Evolutionary conservation across 1,139 yeast genomes (phyloP).

Genomic region (Kluyveromyces marxianus): DNA sequence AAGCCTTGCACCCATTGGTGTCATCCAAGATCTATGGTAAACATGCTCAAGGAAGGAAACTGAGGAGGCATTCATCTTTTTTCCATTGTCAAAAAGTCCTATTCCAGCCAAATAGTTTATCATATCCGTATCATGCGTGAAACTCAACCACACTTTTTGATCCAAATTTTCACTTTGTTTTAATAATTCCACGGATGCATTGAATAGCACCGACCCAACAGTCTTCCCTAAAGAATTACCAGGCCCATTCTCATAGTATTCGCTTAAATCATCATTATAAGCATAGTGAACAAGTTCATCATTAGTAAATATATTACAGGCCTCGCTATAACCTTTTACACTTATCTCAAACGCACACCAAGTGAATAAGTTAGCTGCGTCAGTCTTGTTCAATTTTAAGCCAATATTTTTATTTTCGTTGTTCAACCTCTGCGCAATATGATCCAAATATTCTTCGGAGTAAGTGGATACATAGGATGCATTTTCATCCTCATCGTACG

Average conservation of each 20-base stretch:
- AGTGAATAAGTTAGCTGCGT: conserved; percentile 40
- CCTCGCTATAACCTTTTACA: conserved; percentile 45
- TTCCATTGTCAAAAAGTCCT: conserved; percentile 39
- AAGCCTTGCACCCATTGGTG: conserved; percentile 54
- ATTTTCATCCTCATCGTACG: conserved; percentile 22
- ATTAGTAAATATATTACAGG: conserved; percentile 46
- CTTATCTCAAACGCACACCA: conserved; percentile 54
- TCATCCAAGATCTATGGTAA: conserved; percentile 17
- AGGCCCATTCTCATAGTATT: conserved; percentile 48
- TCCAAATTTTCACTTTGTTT: conserved; percentile 19
- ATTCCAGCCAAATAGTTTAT: conserved; percentile 42
- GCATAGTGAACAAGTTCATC: conserved; percentile 46
- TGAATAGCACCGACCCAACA: conserved; percentile 43
- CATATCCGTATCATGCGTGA: conserved; percentile 55
- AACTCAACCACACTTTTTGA: conserved; percentile 36
- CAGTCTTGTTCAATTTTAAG: conserved; percentile 36
- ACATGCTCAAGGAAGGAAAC: conserved; percentile 34
- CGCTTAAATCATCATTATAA: conserved; percentile 40
- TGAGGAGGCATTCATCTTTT: conserved; percentile 26
- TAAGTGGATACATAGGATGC: conserved; percentile 1
- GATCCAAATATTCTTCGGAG: conserved; percentile 24
- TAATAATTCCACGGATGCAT: conserved; percentile 34
- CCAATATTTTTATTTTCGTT: conserved; percentile 33
- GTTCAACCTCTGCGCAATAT: conserved; percentile 37
- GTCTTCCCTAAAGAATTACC: conserved; percentile 41